Base-by-base conservation (phyloP, 768 basidiomycete genomes). In the Collybia sordida region DNA sequence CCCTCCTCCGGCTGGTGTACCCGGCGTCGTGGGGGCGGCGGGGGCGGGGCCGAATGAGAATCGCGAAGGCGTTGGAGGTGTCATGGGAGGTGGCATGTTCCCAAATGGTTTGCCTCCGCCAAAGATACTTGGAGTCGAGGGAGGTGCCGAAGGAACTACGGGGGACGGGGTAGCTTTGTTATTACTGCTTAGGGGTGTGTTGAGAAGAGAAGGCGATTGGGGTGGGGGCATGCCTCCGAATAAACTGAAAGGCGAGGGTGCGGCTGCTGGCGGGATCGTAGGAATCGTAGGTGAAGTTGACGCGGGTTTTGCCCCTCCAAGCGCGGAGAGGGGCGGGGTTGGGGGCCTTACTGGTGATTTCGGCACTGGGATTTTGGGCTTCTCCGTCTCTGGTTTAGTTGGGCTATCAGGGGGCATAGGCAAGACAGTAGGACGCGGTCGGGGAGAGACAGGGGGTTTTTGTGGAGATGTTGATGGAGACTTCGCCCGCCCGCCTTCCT, bases 241-340 rank as follows among this genome's bases (percentile, higher is more conserved):
- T 3, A 31, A 31, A 11, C 31, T 31, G 15, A 40, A 46, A n/a
- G 27, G n/a, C 5, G 45, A 9, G 18, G 34, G 15, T 6, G 42
- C 9, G 2, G 44, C 12, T 38, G 4, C 38, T 41, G 17, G 49
- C 18, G 42, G 28, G 7, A n/a, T n/a, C n/a, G n/a, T n/a, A 5
- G 42, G 22, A 6, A 47, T 3, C 4, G 23, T 38, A 23, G 49
- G 27, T 18, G 22, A 15, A 2, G 8, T 19, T 21, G 34, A 11
- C 17, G 53, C 19, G 19, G 54, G 43, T n/a, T 55, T 59, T 15
- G 24, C 5, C 5, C 53, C 24, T 24, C 64, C 56, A 52, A 71
- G 63, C 3, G 70, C 57, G 7, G 73, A 68, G 3, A 77, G 56
- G 0, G 83, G 78, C 3, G 83, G 79, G 0, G 80, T 82, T 61